Conservation (phyloP, 78 protist genomes). For the Dictyostelium capitatum region DNA sequence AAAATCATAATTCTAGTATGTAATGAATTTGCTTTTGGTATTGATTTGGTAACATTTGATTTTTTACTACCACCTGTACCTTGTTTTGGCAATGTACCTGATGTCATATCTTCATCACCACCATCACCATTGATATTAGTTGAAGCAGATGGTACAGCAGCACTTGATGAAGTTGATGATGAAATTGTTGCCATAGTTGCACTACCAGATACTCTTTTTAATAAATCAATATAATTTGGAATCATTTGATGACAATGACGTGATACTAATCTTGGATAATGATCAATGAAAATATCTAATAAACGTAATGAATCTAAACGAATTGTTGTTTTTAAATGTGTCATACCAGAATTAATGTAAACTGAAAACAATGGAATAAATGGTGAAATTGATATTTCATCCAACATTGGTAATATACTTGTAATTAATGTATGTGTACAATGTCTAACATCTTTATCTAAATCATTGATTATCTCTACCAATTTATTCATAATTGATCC, state of each 20-base stretch:
- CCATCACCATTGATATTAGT: background rate
- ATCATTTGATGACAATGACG: conserved; percentile 54
- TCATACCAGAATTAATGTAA: conserved; percentile 79
- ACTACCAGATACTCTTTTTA: conserved; percentile 35
- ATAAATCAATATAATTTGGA: conserved; percentile 57
- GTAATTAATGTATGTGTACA: conserved; percentile 20
- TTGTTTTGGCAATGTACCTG: background rate
- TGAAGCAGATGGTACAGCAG: background rate
- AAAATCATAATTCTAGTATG: conserved; percentile 39
- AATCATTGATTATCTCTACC: conserved; percentile 68
- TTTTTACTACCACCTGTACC: too few relatives aligned
- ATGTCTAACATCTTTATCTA: conserved; percentile 62
- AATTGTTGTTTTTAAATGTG: conserved; percentile 62
- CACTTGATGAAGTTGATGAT: conserved; percentile 11
- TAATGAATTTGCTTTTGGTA: conserved; percentile 6
- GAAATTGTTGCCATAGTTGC: background rate
- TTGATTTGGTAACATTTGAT: background rate
- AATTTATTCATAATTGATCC: conserved; percentile 55
- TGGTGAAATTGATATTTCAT: conserved; percentile 58
- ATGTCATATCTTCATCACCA: background rate
- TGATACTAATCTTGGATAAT: conserved; percentile 52
- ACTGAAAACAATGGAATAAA: conserved; percentile 76
- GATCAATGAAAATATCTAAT: conserved; percentile 71
- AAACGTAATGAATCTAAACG: conserved; percentile 79
- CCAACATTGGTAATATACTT: conserved; percentile 28